Conservation (phyloP, 257 asterid species). For the Solanum pinnatisectum region DNA sequence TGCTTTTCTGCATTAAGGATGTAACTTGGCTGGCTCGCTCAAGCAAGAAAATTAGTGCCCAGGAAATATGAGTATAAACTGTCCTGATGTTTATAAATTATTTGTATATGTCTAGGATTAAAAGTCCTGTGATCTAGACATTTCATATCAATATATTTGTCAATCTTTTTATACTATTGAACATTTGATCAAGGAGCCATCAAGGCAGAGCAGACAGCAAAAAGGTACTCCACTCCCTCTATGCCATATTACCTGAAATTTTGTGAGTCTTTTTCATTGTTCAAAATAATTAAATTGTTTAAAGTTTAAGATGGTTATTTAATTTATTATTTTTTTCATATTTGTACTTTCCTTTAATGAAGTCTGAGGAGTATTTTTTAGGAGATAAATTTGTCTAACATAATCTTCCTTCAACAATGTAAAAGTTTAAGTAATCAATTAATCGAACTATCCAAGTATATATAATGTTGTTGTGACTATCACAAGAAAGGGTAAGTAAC, state of each 20-base stretch:
- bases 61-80: neutral
- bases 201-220: neutral
- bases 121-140: neutral
- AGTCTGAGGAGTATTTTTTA: neutral
- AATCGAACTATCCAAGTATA: neutral
- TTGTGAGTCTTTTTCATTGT: neutral
- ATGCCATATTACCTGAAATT: neutral
- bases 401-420: neutral
- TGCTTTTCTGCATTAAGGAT: neutral
- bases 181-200: neutral
- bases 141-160: neutral
- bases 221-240: neutral
- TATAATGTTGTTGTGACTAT: neutral
- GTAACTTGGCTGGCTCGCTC: neutral
- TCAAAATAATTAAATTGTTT: neutral
- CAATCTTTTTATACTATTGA: neutral
- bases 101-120: neutral
- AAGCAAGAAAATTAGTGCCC: neutral
- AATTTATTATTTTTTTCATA: neutral
- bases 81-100: neutral
- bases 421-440: too few species aligned
- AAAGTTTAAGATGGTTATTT: neutral
- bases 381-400: neutral
- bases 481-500: neutral
- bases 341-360: neutral